Evolutionary conservation across 495 filamentous ascomycete species (phyloP), one percentile per base, ranked within the genome.

Genomic region (Hypoxylon crocopeplum): DNA sequence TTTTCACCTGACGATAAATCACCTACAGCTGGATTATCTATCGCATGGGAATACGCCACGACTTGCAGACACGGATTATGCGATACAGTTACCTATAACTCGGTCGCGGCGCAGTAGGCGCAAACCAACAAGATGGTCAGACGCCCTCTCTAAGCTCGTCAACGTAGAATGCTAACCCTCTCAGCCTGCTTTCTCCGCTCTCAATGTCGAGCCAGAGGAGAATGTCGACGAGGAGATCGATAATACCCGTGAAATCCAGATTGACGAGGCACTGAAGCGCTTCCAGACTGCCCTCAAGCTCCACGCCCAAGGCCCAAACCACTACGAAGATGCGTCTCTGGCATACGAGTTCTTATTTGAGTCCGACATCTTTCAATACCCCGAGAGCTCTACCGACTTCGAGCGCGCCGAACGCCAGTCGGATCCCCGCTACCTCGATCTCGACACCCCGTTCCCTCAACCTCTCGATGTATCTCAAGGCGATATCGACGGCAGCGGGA

Each of bases 201-300:
- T 97, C 69, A 98, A 98, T 61, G 84, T 97, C 68, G 92, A 96
- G 67, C 91, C 91, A 6, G 94, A 97, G 67, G 90, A 94, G 58
- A 90, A 88, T 45, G 79, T 87, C 59, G 91, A 96, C 59, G 91
- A 94, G 64, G 94, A 97, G 73, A 75, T 96, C 67, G 94, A 99
- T 65, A 91, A 93, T 56, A 97, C 92, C 37, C 92, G 90, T 75
- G 92, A 98, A 69, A 86, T 99, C 45, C 93, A 88, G 80, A 93
- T 98, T 68, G 94, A 99, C 70, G 94, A 99, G 72, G 92, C 94
- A 21, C 76, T 99, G 56, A 98, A 97, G 75, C 85, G 93, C 21
- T 99, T 98, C 71, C 92, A 97, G 69, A 88, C 80, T 49, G 94
- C 94, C 17, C 77, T 99, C 21, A 97, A 93, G 70, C 84, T 92